Evolutionary conservation across 2,329 filamentous ascomycete genomes (phyloP), one percentile per base, ranked within the genome.

Genomic region (Beauveria medogensis): DNA sequence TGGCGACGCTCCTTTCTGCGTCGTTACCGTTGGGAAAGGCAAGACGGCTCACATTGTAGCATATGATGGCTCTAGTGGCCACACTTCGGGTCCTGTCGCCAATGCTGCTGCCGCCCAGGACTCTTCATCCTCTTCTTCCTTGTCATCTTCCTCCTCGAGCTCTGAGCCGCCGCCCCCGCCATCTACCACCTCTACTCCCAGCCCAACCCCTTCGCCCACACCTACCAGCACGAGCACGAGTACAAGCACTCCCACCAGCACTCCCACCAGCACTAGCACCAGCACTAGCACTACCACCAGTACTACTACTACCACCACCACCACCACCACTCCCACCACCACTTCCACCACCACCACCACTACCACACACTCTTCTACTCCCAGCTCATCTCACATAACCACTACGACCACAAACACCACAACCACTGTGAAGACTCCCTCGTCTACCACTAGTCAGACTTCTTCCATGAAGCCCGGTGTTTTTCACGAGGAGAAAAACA

Each of bases 11-110:
- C 76, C 78, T 47, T 92, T 91, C 73, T 93, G 90, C 67, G 89
- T 92, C 53, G 89, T 90, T 14, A 92, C 89, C 16, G 85, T 91
- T 18, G 78, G 85, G 48, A 82, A 82, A 66, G 89, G 89, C 28
- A 73, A 74, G 53, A 84, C 79, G 59, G 90, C 88, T 48, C 84
- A 84, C 67, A 84, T 92, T 64, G 82, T 90, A 28, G 82, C 90
- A 44, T 83, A 76, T 67, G 71, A 73, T n/a, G 65, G 66, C 56
- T 67, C 67, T 14, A 67, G 66, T 34, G 60, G 64, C 43, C 66
- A 67, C 12, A 10, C 34, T n/a, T 18, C 58, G 26, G 20, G 37
- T n/a, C 14, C 58, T 47, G 26, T 47, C n/a, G 52, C 59, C 30
- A 62, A 62, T 8, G 61, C 59, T 9, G 65, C 64, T 18, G 64